Percentiles rank a stretch among this genome's conserved stretches.
phyloP scores from a whole-genome alignment of 2,329 filamentous ascomycete genomes.

The Ambrosiella cleistominuta region DNA sequence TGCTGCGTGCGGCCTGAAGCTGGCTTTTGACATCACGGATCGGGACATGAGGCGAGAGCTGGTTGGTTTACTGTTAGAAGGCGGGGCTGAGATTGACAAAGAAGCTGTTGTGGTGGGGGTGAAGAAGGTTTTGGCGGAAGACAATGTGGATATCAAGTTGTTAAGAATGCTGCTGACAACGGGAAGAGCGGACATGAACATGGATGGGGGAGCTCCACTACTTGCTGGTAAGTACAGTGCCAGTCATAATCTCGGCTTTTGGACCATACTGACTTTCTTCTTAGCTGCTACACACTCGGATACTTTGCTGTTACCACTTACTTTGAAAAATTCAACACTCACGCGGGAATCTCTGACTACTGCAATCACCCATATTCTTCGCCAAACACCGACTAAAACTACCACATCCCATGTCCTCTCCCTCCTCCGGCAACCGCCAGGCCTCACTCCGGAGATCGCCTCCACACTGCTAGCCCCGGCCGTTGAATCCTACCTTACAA shows the following conservation, averaged over 20 bases:
- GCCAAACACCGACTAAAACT: slow-evolving; percentile 25
- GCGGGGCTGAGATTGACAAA: slow-evolving; percentile 27
- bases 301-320: slow-evolving; percentile 28
- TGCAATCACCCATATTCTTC: slow-evolving; percentile 26
- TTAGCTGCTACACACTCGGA: slow-evolving; percentile 27
- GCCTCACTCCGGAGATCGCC: slow-evolving; percentile 20
- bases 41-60: slow-evolving; percentile 28
- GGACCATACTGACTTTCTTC: slow-evolving; percentile 9
- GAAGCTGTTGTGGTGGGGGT: slow-evolving; percentile 28
- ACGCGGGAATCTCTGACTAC: slow-evolving; percentile 25
- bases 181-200: slow-evolving; percentile 36
- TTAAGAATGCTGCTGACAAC: slow-evolving; percentile 31
- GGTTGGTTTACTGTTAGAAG: slow-evolving; percentile 27
- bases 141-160: slow-evolving; percentile 32
- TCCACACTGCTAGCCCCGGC: slow-evolving; percentile 33
- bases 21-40: slow-evolving; percentile 30
- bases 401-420: slow-evolving; percentile 33
- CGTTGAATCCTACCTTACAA: slow-evolving; percentile 27
- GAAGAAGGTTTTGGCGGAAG: slow-evolving; percentile 24
- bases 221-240: slow-evolving; percentile 19
- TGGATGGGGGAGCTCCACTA: slow-evolving; percentile 27
- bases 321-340: slow-evolving; percentile 30
- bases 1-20: slow-evolving; percentile 29
- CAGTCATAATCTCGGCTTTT: background rate
- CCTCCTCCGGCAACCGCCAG: slow-evolving; percentile 26